Percentiles rank a stretch among this genome's conserved stretches.
Evolutionary conservation across 2,329 filamentous ascomycete genomes (phyloP).

Genomic region (Aspergillus fructus): DNA sequence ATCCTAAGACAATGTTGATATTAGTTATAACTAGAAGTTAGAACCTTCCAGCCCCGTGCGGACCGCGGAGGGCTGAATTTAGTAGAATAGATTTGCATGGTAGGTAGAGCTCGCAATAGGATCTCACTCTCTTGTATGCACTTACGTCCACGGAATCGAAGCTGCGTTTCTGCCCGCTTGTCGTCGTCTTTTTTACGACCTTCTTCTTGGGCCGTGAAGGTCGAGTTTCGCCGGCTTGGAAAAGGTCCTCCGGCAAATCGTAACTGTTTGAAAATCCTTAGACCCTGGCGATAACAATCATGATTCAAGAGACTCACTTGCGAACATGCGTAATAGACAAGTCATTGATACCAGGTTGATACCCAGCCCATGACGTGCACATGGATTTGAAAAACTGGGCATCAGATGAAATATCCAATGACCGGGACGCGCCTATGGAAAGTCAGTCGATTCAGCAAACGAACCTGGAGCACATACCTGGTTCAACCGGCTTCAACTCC

Average conservation of each 20-base stretch:
- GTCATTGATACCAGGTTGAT: constrained; percentile 71
- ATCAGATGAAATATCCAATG: constrained; percentile 64
- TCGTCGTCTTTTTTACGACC: constrained; percentile 38
- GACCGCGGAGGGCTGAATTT: constrained; percentile 20
- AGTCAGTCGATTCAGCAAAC: constrained; percentile 30
- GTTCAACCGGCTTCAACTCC: constrained; percentile 68
- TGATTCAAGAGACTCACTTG: constrained; percentile 61
- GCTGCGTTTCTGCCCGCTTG: constrained; percentile 38
- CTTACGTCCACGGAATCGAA: constrained; percentile 46
- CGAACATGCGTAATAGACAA: constrained; percentile 80
- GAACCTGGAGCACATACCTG: constrained; percentile 56
- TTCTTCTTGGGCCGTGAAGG: constrained; percentile 61
- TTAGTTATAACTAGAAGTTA: constrained; percentile 31
- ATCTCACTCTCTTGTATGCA: constrained; percentile 27
- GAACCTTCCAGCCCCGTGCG: constrained; percentile 20
- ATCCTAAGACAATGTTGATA: constrained; percentile 28
- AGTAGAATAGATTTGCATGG: constrained; percentile 13
- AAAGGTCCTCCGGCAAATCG: constrained; percentile 86
- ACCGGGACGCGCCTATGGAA: constrained; percentile 43
- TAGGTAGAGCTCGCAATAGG: constrained; percentile 17
- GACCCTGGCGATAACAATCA: constrained; percentile 7
- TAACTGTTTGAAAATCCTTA: constrained; percentile 56
- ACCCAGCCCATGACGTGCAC: constrained; percentile 74
- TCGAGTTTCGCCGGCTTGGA: constrained; percentile 72
- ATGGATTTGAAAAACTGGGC: constrained; percentile 84